Conservation (phyloP, 2,329 filamentous ascomycete genomes). For the Nemania diffusa region DNA sequence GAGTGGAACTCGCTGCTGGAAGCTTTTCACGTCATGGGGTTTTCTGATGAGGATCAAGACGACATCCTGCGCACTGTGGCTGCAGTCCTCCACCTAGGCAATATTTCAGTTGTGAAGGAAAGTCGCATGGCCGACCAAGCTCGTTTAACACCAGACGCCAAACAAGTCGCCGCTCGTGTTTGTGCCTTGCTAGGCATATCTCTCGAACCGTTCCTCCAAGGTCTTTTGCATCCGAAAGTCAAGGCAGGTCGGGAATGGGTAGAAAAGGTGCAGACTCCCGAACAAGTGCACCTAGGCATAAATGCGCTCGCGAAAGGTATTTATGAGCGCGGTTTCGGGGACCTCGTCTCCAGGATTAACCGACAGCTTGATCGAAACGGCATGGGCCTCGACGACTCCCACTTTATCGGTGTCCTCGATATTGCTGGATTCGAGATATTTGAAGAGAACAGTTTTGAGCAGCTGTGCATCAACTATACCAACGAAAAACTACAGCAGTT, state of each 20-base stretch:
- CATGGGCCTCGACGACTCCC: slow-evolving; percentile 84
- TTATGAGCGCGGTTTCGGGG: slow-evolving; percentile 94
- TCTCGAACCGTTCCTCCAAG: slow-evolving; percentile 85
- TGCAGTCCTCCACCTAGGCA: slow-evolving; percentile 91
- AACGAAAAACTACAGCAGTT: slow-evolving; percentile 99
- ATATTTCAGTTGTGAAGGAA: slow-evolving; percentile 89
- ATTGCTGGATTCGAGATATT: slow-evolving; percentile 99
- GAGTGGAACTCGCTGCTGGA: slow-evolving; percentile 93
- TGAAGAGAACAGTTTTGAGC: slow-evolving; percentile 97
- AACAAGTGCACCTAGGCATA: slow-evolving; percentile 89
- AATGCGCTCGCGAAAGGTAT: slow-evolving; percentile 96
- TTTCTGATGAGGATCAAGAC: slow-evolving; percentile 83
- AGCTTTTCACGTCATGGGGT: slow-evolving; percentile 94
- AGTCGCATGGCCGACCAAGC: slow-evolving; percentile 93
- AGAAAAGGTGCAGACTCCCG: slow-evolving; percentile 96
- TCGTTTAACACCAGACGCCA: slow-evolving; percentile 78
- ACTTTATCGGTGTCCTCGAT: slow-evolving; percentile 97
- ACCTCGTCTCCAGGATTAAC: slow-evolving; percentile 92
- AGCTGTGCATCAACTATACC: slow-evolving; percentile 99
- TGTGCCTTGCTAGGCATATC: slow-evolving; percentile 87
- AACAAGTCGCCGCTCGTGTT: slow-evolving; percentile 78
- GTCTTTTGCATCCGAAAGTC: slow-evolving; percentile 89
- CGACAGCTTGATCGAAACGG: slow-evolving; percentile 87
- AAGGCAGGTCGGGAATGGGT: slow-evolving; percentile 98
- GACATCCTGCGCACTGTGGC: slow-evolving; percentile 89